These are phyloP conservation scores for Saccharomyces hybrid DNA, from an alignment of 1,139 yeast genomes.

Conservation along the genomic window DNA sequence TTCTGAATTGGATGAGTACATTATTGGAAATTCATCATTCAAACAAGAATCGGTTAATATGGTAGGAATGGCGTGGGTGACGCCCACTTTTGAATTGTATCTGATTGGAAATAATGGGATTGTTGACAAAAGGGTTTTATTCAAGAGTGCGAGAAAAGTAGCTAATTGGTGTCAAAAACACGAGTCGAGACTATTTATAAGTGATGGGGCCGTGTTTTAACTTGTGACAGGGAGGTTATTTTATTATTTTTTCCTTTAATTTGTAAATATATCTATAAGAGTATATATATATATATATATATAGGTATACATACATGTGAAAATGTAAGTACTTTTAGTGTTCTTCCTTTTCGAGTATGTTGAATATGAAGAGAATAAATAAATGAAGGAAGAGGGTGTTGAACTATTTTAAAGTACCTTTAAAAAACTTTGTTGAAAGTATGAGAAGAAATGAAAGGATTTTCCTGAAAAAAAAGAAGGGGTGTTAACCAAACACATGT, in stretches of 20 bases:
- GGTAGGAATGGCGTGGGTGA: conserved; percentile 48
- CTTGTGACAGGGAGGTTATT: neutral
- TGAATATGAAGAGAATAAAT: neutral
- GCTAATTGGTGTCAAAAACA: conserved; percentile 51
- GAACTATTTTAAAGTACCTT: neutral
- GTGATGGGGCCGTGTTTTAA: conserved; percentile 52
- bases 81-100: conserved; percentile 50
- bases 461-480: neutral
- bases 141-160: conserved; percentile 46
- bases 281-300: neutral
- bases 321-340: neutral
- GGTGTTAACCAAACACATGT: conserved; percentile 8
- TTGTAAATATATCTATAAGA: neutral
- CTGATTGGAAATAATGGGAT: conserved; percentile 44
- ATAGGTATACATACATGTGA: neutral
- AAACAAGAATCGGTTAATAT: conserved; percentile 29
- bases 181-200: conserved; percentile 51
- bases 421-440: neutral
- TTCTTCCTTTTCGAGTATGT: neutral
- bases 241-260: neutral
- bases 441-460: neutral
- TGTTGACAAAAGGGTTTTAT: conserved; percentile 39
- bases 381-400: conserved; percentile 2
- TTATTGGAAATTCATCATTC: conserved; percentile 7
- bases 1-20: conserved; percentile 3